Evolutionary conservation across 208 protist species (phyloP), one percentile per base, ranked within the genome.

Genomic region (Herpetomonas samuelpessoai): DNA sequence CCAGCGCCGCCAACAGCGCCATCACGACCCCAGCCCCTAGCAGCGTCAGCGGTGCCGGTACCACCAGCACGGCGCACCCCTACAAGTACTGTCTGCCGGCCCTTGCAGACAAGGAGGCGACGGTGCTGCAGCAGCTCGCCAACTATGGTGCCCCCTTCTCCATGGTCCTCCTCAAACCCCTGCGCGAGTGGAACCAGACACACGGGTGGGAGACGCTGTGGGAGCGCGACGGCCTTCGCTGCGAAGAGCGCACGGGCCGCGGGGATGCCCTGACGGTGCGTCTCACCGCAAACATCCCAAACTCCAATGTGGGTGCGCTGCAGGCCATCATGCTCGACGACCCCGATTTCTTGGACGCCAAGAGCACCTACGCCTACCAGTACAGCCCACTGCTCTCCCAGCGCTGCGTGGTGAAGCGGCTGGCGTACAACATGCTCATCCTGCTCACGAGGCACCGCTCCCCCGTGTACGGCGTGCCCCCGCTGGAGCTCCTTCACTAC

Each of bases 261-360:
- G 12, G 21, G 25, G 29, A 46, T 18, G 10, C 41, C 28, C 39
- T 51, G 2, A 59, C 64, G 0, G 27, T 76, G 19, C 71, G 71
- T 6, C n/a, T 69, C 14, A 65, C 68, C 30, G 63, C 65, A 22
- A 79, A 76, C 50, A 55, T 88, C 51, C 76, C 73, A 18, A n/a
- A 66, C 51, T 62, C 69, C 28, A 83, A 76, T 52, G 70, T 78
- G 12, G 71, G 75, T 30, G 72, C 62, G 14, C 46, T 83, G n/a
- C 70, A 81, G 60, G 53, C 72, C 12, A 56, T 76, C n/a, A 59
- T 83, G 19, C 70, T 81, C 7, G 76, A 83, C 44, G 68, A 76
- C 63, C 51, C 62, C 25, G 54, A 71, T 39, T 35, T 48, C 14
- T 21, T 69, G 24, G 62, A 65, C 44, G 52, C 22, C 12, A 68